These are phyloP conservation scores for Phytophthora citricola DNA, from an alignment of 352 stramenopile genomes.

Conservation along the genomic window DNA sequence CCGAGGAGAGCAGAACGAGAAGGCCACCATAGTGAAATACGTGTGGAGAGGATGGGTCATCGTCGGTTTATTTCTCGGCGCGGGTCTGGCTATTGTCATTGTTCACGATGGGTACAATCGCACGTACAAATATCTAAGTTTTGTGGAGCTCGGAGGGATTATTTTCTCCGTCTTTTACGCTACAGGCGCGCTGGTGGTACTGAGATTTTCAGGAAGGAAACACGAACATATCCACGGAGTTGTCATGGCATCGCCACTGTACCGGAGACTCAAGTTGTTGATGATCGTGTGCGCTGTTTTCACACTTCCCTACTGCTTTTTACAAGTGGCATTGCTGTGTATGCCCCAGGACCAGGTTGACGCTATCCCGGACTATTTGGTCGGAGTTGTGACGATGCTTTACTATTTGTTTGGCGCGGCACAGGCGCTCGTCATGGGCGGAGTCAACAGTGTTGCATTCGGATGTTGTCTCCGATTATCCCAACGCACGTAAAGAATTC, in stretches of 20 bases:
- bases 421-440: constrained; percentile 73
- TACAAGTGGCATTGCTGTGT: constrained; percentile 58
- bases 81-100: constrained; percentile 49
- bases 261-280: constrained; percentile 70
- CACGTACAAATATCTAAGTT: constrained; percentile 60
- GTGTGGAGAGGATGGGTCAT: constrained; percentile 43
- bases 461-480: constrained; percentile 59
- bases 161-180: constrained; percentile 63
- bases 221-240: constrained; percentile 77
- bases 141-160: constrained; percentile 52
- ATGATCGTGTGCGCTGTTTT: constrained; percentile 70
- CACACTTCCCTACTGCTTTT: constrained; percentile 67
- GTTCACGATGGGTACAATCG: constrained; percentile 59
- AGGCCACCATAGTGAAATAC: constrained; percentile 59
- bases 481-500: constrained; percentile 62
- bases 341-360: constrained; percentile 52
- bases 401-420: constrained; percentile 73
- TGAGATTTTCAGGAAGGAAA: constrained; percentile 59
- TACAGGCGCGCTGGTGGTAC: constrained; percentile 43
- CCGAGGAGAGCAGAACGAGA: constrained; percentile 53
- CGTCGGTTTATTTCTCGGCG: constrained; percentile 39
- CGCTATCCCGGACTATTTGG: constrained; percentile 57
- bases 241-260: constrained; percentile 72
- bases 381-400: constrained; percentile 62
- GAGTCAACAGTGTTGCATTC: constrained; percentile 68